A percentile compares a stretch with the other conserved stretches of the same genome.
Conservation (phyloP, 163 green algal genomes). For the Scenedesmus sp. region DNA sequence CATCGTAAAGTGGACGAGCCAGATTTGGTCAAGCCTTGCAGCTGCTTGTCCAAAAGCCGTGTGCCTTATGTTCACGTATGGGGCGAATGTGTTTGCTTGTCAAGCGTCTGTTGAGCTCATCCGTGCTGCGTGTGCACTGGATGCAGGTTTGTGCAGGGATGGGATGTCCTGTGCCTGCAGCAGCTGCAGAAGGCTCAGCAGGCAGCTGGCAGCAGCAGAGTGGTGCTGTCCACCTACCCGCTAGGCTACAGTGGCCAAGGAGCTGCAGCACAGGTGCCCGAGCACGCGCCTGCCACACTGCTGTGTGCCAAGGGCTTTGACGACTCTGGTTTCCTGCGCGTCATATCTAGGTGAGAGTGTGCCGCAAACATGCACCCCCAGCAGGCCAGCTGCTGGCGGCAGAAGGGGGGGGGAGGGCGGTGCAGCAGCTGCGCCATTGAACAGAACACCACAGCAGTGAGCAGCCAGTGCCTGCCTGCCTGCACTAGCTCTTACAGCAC, state of each 20-base stretch:
- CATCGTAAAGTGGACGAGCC: too few species aligned
- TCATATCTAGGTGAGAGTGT: constrained; percentile 38
- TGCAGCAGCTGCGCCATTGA: neutral
- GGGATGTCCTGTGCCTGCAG: constrained; percentile 56
- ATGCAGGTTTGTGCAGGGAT: constrained; percentile 55
- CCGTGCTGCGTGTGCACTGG: neutral
- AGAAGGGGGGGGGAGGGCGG: neutral
- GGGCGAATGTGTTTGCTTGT: neutral
- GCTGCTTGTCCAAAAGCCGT: neutral
- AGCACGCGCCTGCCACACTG: constrained; percentile 57
- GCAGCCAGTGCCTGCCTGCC: neutral
- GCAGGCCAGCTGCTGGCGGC: neutral
- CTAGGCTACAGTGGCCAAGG: constrained; percentile 73
- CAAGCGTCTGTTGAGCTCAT: neutral
- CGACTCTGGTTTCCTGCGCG: constrained; percentile 64
- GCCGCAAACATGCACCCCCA: neutral
- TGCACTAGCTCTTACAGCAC: neutral
- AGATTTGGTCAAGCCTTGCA: neutral
- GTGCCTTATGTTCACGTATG: neutral
- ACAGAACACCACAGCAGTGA: neutral
- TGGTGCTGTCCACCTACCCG: constrained; percentile 81
- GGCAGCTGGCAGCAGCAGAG: constrained; percentile 48
- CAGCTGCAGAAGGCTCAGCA: constrained; percentile 54
- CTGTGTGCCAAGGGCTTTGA: constrained; percentile 74
- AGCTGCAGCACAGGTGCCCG: constrained; percentile 59